Base-by-base conservation (phyloP, 192 early-diverging fungal species). In the Coemansia sp. region DNA sequence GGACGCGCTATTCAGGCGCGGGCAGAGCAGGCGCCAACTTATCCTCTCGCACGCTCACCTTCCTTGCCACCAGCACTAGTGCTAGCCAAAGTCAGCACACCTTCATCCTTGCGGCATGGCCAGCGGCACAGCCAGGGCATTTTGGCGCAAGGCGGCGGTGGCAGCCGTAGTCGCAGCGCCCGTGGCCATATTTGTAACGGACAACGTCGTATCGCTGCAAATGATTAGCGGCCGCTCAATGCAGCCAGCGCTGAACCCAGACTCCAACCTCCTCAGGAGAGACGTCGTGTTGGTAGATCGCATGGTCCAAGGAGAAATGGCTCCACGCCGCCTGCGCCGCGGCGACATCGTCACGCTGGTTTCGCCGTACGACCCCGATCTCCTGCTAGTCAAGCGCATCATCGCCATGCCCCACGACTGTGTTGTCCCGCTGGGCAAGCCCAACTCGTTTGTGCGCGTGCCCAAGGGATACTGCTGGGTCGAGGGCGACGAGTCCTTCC, bases 391-490 rank as follows among this genome's bases (percentile, higher is more conserved):
- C 24, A 97, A 97, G 78, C 90, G 95, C 29, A 89, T 97, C 58
- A 84, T 94, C 27, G 95, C 90, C 2, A 41, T 96, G 56, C 89
- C 88, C 31, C 93, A 93, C 24, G 95, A 97, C 70, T 85, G 76
- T 67, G 67, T 82, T 9, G 65, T 82, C 19, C 84, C 80, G 12
- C 53, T 69, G 39, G 58, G 65, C 47, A 56, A 46, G 15, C 42
- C 71, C 11, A 53, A 70, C 19, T 67, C 77, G 46, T 77, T 74
- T 37, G 71, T 94, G 7, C 79, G 80, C 43, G 76, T 95, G 12
- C 94, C 94, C 29, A 73, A 72, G 63, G 94, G 94, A 10, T 89
- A 95, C 63, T 91, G 89, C 68, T 95, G 94, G 94, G 81, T 94
- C 43, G 94, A 95, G 68, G 90, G 90, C 35, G 93, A 95, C 69